Conservation (phyloP, 2,329 filamentous ascomycete genomes). For the Aspergillus aculeatinus region DNA sequence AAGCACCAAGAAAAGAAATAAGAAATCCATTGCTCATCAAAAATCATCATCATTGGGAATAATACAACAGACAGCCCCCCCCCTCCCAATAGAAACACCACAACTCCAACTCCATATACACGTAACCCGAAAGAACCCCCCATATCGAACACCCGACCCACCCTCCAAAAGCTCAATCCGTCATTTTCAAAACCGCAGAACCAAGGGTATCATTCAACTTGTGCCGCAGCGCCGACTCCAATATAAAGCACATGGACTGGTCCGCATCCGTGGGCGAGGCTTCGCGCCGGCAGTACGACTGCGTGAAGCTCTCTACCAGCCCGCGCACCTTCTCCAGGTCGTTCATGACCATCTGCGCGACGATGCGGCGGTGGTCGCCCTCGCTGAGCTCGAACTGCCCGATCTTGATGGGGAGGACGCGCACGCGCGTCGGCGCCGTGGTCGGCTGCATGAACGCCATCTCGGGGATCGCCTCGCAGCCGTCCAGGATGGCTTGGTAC, state of each 20-base stretch:
- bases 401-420: not conserved
- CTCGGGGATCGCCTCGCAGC: not conserved
- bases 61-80: not conserved
- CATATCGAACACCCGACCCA: not conserved
- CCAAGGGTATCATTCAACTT: not conserved
- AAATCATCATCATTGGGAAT: not conserved
- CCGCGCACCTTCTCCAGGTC: not conserved
- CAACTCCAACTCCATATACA: not conserved
- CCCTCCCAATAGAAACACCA: not conserved
- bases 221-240: not conserved
- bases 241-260: not conserved
- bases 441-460: not conserved
- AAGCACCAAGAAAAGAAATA: not conserved
- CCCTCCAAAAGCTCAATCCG: not conserved
- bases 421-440: not conserved
- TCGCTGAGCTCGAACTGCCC: not conserved
- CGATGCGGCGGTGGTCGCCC: not conserved
- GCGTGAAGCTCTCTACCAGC: not conserved
- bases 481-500: not conserved
- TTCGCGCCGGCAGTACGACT: not conserved
- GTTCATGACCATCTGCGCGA: not conserved
- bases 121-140: too few species aligned
- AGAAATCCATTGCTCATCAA: not conserved
- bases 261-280: not conserved
- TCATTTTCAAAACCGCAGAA: not conserved